Percentiles rank a stretch among this genome's conserved stretches.
Evolutionary conservation across 257 asterid species (phyloP).

Genomic region (Solanum tacnaense): DNA sequence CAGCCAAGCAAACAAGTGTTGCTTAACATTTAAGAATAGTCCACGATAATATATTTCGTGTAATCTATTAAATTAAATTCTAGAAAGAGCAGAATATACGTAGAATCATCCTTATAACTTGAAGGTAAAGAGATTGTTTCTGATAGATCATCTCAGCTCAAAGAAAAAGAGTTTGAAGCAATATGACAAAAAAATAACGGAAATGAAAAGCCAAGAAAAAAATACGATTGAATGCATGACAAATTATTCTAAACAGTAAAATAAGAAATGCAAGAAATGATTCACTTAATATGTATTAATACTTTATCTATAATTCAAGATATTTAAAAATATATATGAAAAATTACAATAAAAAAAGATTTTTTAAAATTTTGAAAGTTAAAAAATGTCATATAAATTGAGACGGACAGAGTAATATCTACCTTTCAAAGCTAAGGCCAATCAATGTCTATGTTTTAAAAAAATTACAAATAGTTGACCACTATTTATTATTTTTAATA

Average conservation of each 20-base stretch:
- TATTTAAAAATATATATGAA: not conserved
- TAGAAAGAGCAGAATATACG: too few relatives aligned
- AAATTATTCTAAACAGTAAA: not conserved
- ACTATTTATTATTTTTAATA: not conserved
- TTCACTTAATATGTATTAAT: not conserved
- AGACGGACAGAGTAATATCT: not conserved
- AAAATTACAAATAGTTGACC: not conserved
- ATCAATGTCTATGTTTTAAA: not conserved
- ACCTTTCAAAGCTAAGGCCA: not conserved
- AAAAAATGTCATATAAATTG: not conserved
- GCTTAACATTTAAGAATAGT: not conserved
- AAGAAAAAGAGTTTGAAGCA: not conserved
- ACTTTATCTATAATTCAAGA: not conserved
- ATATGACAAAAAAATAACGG: not conserved
- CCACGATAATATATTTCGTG: too few relatives aligned
- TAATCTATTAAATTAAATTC: too few relatives aligned
- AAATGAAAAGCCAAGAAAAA: not conserved
- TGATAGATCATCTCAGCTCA: not conserved
- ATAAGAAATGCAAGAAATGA: not conserved
- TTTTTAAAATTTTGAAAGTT: fast-evolving
- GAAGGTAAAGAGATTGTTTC: too few relatives aligned
- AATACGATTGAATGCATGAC: not conserved
- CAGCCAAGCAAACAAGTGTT: not conserved
- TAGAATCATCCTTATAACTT: too few relatives aligned
- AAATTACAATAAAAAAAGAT: too few relatives aligned